phyloP scores from a whole-genome alignment of 2,329 filamentous ascomycete genomes.

The Zymoseptoria tritici region DNA sequence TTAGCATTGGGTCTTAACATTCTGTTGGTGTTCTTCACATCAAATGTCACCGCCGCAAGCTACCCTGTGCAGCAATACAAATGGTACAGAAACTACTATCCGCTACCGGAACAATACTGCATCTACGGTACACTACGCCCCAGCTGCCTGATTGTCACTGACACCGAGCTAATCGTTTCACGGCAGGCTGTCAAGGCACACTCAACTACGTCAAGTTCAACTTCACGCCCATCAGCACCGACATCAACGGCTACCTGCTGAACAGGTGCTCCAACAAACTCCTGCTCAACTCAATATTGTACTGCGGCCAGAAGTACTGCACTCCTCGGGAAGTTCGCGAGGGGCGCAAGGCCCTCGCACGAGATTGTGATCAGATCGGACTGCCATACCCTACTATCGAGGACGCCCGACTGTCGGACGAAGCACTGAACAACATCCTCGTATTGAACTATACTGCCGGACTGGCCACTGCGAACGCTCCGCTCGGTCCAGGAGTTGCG shows the following conservation, averaged over 20 bases:
- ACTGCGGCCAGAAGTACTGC: constrained; percentile 15
- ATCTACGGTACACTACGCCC: constrained; percentile 3
- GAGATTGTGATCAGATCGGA: constrained; percentile 4
- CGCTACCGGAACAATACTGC: constrained; percentile 8
- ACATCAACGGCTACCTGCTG: constrained; percentile 5
- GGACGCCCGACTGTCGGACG: constrained; percentile 2
- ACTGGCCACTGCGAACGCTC: constrained; percentile 6
- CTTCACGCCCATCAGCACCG: constrained; percentile 3
- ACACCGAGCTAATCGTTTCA: neutral
- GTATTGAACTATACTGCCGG: constrained; percentile 10
- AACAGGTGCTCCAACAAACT: constrained; percentile 9
- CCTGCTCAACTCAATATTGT: constrained; percentile 8
- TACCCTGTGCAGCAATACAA: constrained; percentile 6
- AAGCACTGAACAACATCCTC: constrained; percentile 2
- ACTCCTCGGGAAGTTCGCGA: constrained; percentile 2
- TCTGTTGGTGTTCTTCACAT: neutral
- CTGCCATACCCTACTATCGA: constrained; percentile 6
- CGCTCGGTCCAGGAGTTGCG: constrained; percentile 1
- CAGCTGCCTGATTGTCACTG: neutral
- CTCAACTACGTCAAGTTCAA: constrained; percentile 9
- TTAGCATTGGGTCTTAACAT: neutral
- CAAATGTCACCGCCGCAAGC: neutral
- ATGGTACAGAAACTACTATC: constrained; percentile 17
- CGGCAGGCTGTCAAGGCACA: neutral
- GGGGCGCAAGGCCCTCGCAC: constrained; percentile 2